Percentiles rank a stretch among this genome's conserved stretches.
These are phyloP conservation scores for Irpex lacteus DNA, from an alignment of 1,284 basidiomycete genomes.

Conservation along the genomic window DNA sequence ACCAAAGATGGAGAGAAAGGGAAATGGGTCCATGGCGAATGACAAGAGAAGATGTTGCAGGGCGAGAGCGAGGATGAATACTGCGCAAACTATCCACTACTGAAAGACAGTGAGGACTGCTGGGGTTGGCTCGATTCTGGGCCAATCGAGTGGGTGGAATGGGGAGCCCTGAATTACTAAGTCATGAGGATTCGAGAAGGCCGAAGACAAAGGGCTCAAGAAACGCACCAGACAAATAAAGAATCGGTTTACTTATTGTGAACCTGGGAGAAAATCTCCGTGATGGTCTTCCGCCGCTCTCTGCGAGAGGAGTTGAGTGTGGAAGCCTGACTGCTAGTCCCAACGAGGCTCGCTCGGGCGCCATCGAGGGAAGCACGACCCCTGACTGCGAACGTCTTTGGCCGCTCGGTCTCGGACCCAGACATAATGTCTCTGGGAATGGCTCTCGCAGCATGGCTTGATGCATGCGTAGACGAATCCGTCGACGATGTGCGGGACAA, in stretches of 20 bases:
- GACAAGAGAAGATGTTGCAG: background rate
- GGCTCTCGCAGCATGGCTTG: slow-evolving; percentile 21
- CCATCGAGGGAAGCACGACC: slow-evolving; percentile 47
- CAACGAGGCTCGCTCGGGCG: slow-evolving; percentile 32
- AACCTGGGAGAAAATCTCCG: slow-evolving; percentile 42
- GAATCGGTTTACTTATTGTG: slow-evolving; percentile 8
- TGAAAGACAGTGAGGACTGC: too few relatives aligned
- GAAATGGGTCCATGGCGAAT: background rate
- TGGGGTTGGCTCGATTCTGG: too few relatives aligned
- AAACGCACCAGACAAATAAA: background rate
- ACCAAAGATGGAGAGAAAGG: background rate
- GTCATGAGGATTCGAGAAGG: too few relatives aligned
- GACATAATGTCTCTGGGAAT: slow-evolving; percentile 31
- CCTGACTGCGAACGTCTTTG: slow-evolving; percentile 40
- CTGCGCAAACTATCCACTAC: too few relatives aligned
- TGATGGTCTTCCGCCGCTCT: slow-evolving; percentile 47
- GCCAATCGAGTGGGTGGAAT: too few relatives aligned
- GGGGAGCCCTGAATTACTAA: too few relatives aligned
- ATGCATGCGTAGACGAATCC: slow-evolving; percentile 28
- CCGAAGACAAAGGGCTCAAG: too few relatives aligned
- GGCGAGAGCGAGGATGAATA: background rate
- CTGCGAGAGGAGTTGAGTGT: slow-evolving; percentile 36
- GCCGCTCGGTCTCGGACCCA: slow-evolving; percentile 54
- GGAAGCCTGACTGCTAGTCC: slow-evolving; percentile 30
- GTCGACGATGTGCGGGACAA: background rate